Base-by-base conservation (phyloP, 495 filamentous ascomycete species). In the Pyrenula aspistea region DNA sequence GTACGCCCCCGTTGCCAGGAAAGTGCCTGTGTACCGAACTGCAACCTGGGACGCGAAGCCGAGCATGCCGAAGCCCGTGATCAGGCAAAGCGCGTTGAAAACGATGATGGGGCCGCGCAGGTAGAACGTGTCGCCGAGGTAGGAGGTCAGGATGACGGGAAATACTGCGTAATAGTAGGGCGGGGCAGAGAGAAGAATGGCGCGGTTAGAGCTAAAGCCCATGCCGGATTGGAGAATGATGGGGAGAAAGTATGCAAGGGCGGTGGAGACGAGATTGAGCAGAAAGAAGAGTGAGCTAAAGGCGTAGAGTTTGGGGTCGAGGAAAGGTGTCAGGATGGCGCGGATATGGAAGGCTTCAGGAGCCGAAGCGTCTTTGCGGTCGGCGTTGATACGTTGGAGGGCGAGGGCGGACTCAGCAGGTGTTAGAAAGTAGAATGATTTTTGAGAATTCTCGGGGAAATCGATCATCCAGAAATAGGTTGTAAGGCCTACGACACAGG, bases 381-480 rank as follows among this genome's bases (percentile, higher is more conserved):
- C 85, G 2, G 71, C 67, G 55, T 81, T 68, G 59, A 89, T 85
- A 20, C 83, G 71, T 15, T 70, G 71, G 2, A 80, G 65, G 4
- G 83, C 79, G 3, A 87, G 57, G 11, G 71, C 66, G 3, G 77
- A 75, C 64, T 88, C 86, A 19, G 73, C 68, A 2, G 76, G 57
- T 10, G 77, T 78, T 22, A 90, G 72, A 62, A 90, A 91, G 55
- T 57, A 68, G 60, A 85, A 83, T 65, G 81, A 84, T 2, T 67
- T 67, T 52, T 79, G 73, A 0, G 82, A 74, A 8, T 83, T 78
- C 55, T 90, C 86, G 0, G 87, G 87, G 59, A 92, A 92, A 60
- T 89, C 87, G 23, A 90, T 75, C 65, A 91, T 89, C 85, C 84
- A 89, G 71, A 81, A 85, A 61, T 85, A 91, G 0, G 84, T 89